Base-by-base conservation (phyloP, 1,139 yeast genomes). In the Pichia sp. region DNA sequence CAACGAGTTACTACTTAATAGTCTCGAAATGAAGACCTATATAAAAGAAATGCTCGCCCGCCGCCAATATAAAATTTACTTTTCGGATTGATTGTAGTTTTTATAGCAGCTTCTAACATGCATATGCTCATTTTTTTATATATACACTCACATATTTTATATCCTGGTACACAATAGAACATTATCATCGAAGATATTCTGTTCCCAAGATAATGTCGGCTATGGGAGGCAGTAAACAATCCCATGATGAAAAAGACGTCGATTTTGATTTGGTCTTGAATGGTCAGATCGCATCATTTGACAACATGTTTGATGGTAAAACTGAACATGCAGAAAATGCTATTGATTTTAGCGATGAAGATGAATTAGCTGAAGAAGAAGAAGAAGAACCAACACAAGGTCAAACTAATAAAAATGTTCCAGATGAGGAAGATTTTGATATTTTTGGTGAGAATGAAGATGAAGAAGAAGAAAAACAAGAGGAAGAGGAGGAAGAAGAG, bases 281-380 rank as follows among this genome's bases (percentile, higher is more conserved):
- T 39, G 68, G 66, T 31, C 66, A 63, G 49, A 49, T 65, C 37
- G 66, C 65, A 18, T 44, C 52, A 3, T 56, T 63, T 32, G 66
- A 62, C 29, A 58, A 54, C 33, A 51, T 64, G 58, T 60, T 61
- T 47, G 65, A 62, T 36, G 67, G 67, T 3, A 56, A 47, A 65
- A 78, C 83, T 0, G 64, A 75, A 50, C 97, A 90, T 65, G 92
- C 94, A 1, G 96, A 81, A 5, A 92, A 90, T 64, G 97, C 98
- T n/a, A 72, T 89, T 41, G 97, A 92, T 66, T 92, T 86, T 63
- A 97, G 88, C 60, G 96, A 88, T 62, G 95, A 87, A 56, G 97
- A 90, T 58, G 97, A 90, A 64, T 72, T 92, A 49, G 97, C 97
- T 0, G 97, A 89, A 43, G 96, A 88, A 47, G 87, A 79, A 44